Conservation (phyloP, 2,329 filamentous ascomycete genomes). For the Talaromyces sp. region DNA sequence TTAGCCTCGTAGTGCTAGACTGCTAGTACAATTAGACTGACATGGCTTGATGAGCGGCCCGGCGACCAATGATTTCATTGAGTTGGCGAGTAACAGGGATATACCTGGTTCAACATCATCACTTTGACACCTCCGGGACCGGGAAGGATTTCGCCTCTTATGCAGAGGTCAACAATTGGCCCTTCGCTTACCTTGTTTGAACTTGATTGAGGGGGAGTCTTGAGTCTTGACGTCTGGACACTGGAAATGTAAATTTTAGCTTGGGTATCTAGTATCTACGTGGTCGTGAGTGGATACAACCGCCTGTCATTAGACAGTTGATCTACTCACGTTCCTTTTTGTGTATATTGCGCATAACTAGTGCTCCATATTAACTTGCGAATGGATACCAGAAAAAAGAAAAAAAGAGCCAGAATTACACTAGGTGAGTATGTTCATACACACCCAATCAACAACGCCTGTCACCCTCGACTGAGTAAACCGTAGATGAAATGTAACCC, state of each 20-base stretch:
- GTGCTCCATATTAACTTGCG: neutral
- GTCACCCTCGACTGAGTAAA: neutral
- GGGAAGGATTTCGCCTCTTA: neutral
- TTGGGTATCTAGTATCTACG: neutral
- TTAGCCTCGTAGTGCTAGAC: neutral
- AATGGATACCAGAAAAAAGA: neutral
- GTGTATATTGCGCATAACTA: neutral
- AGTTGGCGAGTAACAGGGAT: slow-evolving; percentile 6
- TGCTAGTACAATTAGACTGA: neutral
- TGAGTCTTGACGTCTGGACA: neutral
- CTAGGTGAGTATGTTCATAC: neutral
- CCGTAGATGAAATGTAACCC: slow-evolving; percentile 9
- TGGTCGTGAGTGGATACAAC: neutral
- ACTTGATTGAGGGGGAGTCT: neutral
- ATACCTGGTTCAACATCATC: neutral
- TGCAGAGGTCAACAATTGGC: neutral
- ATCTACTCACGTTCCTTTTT: slow-evolving; percentile 5
- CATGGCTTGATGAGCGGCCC: neutral
- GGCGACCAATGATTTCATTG: neutral
- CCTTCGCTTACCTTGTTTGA: neutral
- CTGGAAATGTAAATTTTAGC: neutral
- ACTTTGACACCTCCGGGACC: neutral
- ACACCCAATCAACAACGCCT: neutral
- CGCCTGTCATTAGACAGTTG: neutral
- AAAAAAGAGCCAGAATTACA: neutral